Evolutionary conservation across 352 stramenopile species (phyloP).

Genomic region (Globisporangium paddicum): DNA sequence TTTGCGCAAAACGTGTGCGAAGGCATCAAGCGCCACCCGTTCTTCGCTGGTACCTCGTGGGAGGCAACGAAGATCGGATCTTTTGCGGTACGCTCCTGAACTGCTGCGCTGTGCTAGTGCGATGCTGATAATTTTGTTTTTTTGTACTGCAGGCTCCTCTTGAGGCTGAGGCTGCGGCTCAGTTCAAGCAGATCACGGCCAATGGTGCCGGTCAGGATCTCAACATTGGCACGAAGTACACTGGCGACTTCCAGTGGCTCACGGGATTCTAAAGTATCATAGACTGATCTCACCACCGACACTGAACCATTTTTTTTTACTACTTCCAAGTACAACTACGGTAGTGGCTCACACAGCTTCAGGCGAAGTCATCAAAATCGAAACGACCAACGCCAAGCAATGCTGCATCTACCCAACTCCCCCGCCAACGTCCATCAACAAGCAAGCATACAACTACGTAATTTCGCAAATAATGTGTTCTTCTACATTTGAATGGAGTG

Average conservation of each 20-base stretch:
- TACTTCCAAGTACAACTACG: neutral
- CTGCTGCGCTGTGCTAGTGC: neutral
- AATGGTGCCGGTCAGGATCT: conserved; percentile 40
- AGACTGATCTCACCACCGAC: no score
- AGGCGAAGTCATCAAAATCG: no score
- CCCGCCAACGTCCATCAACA: neutral
- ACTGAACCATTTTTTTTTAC: no score
- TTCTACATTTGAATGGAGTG: conserved; percentile 10
- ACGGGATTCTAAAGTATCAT: conserved; percentile 66
- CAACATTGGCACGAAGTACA: conserved; percentile 72
- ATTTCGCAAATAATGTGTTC: conserved; percentile 11
- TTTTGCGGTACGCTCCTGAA: conserved; percentile 46
- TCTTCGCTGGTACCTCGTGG: conserved; percentile 82
- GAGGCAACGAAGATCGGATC: conserved; percentile 76
- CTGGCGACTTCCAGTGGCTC: conserved; percentile 71
- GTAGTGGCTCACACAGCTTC: neutral
- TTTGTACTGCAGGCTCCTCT: conserved; percentile 49
- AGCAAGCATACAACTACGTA: neutral
- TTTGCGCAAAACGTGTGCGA: conserved; percentile 47
- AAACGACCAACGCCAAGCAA: no score
- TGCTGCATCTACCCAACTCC: no score
- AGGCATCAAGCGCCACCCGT: conserved; percentile 74
- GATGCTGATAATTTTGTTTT: neutral
- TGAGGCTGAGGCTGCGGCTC: conserved; percentile 51
- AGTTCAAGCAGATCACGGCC: conserved; percentile 73